Conservation (phyloP, 2,329 filamentous ascomycete genomes). For the Fusarium sp. region DNA sequence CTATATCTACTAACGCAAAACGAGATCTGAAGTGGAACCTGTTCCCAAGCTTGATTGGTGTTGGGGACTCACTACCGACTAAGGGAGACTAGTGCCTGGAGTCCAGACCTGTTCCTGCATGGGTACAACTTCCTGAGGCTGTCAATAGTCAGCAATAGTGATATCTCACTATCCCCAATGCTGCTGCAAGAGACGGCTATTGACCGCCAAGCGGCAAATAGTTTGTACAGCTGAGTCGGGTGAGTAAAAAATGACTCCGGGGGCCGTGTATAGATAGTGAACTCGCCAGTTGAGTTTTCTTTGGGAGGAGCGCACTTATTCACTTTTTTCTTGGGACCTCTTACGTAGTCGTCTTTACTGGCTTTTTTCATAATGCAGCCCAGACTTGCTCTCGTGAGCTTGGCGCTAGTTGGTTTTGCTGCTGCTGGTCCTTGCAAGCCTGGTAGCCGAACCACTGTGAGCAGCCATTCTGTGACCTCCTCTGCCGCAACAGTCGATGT, state of each 20-base stretch:
- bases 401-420: not conserved
- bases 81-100: not conserved
- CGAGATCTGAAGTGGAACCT: rapidly evolving
- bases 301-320: rapidly evolving
- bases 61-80: rapidly evolving
- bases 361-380: not conserved
- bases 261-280: not conserved
- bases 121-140: not conserved
- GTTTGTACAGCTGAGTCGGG: not conserved
- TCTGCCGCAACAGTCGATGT: not conserved
- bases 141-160: conserved; percentile 4
- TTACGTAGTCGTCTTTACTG: not conserved
- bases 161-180: not conserved
- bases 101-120: not conserved
- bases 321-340: not conserved
- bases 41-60: not conserved
- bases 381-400: not conserved
- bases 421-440: not conserved
- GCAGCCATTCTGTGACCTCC: not conserved
- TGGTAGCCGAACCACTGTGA: not conserved
- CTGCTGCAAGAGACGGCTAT: not conserved
- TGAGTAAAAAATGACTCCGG: not conserved
- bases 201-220: not conserved
- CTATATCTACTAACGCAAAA: not conserved
- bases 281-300: too few species aligned